Evolutionary conservation across 106 monocot species (phyloP).

Genomic region (Apostasia shenzhenica): DNA sequence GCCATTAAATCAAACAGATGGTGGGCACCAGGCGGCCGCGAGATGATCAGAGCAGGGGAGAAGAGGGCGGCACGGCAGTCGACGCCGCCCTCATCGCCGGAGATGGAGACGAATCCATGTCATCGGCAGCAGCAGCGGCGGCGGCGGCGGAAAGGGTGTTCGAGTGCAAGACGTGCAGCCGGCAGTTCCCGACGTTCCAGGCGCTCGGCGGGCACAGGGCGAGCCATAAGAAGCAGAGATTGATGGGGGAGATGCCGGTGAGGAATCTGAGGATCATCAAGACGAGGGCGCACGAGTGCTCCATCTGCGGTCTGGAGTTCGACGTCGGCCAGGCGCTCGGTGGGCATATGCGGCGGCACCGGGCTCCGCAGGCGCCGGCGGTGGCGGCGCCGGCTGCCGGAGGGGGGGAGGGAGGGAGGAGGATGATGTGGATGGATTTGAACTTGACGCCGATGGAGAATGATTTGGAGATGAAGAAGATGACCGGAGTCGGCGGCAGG

Average conservation of each 20-base stretch:
- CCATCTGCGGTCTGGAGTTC: constrained; percentile 17
- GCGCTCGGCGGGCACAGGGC: constrained; percentile 71
- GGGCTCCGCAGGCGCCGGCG: neutral
- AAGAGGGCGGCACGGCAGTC: neutral
- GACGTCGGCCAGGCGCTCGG: constrained; percentile 15
- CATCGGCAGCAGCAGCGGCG: neutral
- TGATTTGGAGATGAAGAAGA: constrained; percentile 9
- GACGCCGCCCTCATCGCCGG: neutral
- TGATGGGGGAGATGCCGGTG: neutral
- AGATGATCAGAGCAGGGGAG: neutral
- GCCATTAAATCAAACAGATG: constrained; percentile 1
- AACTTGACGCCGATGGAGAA: constrained; percentile 8
- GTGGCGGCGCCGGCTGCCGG: neutral
- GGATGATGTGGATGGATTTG: constrained; percentile 8
- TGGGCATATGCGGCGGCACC: constrained; percentile 16
- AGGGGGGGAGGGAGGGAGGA: neutral
- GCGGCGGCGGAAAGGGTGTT: constrained; percentile 14
- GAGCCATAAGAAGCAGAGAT: constrained; percentile 39
- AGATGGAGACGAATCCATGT: neutral
- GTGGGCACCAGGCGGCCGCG: neutral
- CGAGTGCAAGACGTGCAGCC: constrained; percentile 70
- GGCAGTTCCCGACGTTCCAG: constrained; percentile 64
- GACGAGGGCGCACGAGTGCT: constrained; percentile 9
- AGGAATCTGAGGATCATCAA: neutral
- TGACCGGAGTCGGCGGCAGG: neutral